Base-by-base conservation (phyloP, 306 rosid species). In the Acmispon strigosus region DNA sequence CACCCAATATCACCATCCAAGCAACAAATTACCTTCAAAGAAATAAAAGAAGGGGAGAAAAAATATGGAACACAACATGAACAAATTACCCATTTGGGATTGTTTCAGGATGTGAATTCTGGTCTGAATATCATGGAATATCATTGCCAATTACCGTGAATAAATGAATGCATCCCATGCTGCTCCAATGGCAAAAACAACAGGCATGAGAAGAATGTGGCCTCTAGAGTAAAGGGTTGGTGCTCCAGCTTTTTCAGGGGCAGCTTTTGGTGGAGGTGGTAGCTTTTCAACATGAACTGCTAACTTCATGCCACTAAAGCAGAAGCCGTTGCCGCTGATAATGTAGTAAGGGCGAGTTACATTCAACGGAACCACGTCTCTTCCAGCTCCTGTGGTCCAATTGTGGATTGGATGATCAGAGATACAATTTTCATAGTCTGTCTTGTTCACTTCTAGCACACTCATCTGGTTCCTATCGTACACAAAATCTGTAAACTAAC, bases 331-430 rank as follows among this genome's bases (percentile, higher is more conserved):
- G 65, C 97, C 88, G 45, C 96, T 94, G 7, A 94, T 74, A 82
- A 91, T 75, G 62, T 94, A 94, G 77, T 91, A 87, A 57, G 72
- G 68, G 8, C 92, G 66, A 0, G 99, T 94, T 7, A 89, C 96
- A 20, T 94, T 91, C 74, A 94, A 69, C 4, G 96, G 96, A 74
- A 81, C 88, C 59, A 91, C 99, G 44, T 94, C 99, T 81, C 99
- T 89, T 83, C 99, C 99, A 1, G 92, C 95, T 24, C 97, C 99
- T 0, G 86, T 89, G 0, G 99, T 94, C 84, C 85, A 94, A 18
- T 90, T 94, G 81, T 78, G 85, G 39, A 81, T 81, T 0, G 89
- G 92, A 67, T 91, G 89, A 14, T 94, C 96, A 2, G 96, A 18
- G 59, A 70, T 86, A 59, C 99, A 94, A 0, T 45, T 7, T 74